phyloP scores from a whole-genome alignment of 495 filamentous ascomycete species.

The Symbiotaphrina buchneri region DNA sequence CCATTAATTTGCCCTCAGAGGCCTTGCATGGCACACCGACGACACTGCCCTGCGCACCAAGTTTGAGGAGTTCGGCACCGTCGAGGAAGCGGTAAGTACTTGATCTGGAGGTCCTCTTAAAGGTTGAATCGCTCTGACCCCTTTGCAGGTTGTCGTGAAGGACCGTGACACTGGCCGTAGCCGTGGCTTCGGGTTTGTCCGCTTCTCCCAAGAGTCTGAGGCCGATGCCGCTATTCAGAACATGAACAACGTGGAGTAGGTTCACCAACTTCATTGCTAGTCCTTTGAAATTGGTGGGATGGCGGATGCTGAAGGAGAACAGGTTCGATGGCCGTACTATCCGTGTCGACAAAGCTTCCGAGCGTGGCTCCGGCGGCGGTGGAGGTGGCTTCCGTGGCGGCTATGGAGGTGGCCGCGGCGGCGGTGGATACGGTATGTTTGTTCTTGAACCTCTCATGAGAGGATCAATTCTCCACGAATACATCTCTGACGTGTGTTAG shows the following conservation, averaged over 20 bases:
- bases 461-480: too few relatives aligned
- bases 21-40: constrained; percentile 25
- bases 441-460: not conserved
- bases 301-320: constrained; percentile 3
- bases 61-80: constrained; percentile 23
- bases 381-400: constrained; percentile 18
- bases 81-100: constrained; percentile 20
- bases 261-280: constrained; percentile 5
- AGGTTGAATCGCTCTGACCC: constrained; percentile 1
- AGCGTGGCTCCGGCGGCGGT: constrained; percentile 37
- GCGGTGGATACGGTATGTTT: constrained; percentile 7
- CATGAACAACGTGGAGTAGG: constrained; percentile 94
- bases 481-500: constrained; percentile 3
- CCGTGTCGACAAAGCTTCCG: constrained; percentile 88
- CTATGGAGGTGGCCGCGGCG: constrained; percentile 19
- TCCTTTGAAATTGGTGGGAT: constrained; percentile 1
- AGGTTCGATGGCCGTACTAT: constrained; percentile 95
- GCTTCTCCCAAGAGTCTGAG: constrained; percentile 60
- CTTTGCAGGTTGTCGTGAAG: constrained; percentile 72
- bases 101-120: too few relatives aligned
- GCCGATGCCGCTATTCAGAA: constrained; percentile 55
- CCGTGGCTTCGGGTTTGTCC: constrained; percentile 93
- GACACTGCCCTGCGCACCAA: constrained; percentile 20
- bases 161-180: constrained; percentile 90
- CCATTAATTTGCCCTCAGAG: constrained; percentile 10